A percentile compares a stretch with the other conserved stretches of the same genome.
phyloP scores from a whole-genome alignment of 2,329 filamentous ascomycete species.

The Ophiocordyceps unilateralis region DNA sequence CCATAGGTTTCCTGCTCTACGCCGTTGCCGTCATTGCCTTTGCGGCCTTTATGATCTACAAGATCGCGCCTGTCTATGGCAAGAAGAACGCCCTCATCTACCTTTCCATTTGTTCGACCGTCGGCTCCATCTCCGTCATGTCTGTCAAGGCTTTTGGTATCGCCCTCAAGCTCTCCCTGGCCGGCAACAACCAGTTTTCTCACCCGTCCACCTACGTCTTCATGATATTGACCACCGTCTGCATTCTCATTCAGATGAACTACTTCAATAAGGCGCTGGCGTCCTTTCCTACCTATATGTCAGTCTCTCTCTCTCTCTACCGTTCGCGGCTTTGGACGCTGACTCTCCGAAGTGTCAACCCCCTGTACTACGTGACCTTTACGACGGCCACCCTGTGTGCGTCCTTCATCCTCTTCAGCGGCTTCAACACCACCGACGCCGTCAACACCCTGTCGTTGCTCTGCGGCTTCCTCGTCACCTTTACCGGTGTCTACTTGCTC shows the following conservation, averaged over 20 bases:
- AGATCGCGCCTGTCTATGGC: conserved; percentile 72
- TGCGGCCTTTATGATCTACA: conserved; percentile 90
- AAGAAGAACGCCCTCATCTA: conserved; percentile 94
- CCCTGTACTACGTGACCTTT: conserved; percentile 94
- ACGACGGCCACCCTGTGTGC: conserved; percentile 87
- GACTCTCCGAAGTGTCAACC: conserved; percentile 53
- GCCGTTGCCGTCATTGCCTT: conserved; percentile 66
- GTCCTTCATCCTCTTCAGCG: conserved; percentile 88
- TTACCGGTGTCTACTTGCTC: conserved; percentile 85
- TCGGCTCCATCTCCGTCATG: conserved; percentile 97
- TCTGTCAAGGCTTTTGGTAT: conserved; percentile 97
- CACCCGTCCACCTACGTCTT: conserved; percentile 96
- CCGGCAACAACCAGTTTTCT: conserved; percentile 85
- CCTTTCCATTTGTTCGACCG: conserved; percentile 92
- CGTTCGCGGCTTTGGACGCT: not conserved
- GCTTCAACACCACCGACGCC: conserved; percentile 85
- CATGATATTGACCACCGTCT: conserved; percentile 79
- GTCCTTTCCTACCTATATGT: conserved; percentile 96
- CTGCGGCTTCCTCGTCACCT: conserved; percentile 86
- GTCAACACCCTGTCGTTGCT: conserved; percentile 87
- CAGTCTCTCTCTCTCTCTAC: conserved; percentile 23
- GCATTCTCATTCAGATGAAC: conserved; percentile 98
- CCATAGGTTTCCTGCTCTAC: conserved; percentile 73
- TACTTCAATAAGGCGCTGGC: conserved; percentile 98
- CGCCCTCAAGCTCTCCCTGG: conserved; percentile 85